These are phyloP conservation scores for Vaccinium corymbosum DNA, from an alignment of 148 eudicot genomes.

Conservation along the genomic window DNA sequence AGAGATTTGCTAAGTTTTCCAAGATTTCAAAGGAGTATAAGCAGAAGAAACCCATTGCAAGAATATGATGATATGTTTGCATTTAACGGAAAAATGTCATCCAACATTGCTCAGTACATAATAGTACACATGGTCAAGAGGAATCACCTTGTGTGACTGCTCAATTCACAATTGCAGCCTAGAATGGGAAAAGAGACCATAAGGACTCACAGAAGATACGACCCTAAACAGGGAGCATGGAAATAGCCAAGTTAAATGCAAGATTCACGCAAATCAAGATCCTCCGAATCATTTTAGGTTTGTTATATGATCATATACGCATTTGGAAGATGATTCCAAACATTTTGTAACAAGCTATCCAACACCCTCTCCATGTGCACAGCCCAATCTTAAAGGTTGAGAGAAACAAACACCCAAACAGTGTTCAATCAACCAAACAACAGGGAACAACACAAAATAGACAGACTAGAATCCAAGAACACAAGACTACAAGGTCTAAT, in stretches of 20 bases:
- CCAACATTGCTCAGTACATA: neutral
- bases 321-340: neutral
- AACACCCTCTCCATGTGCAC: neutral
- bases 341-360: neutral
- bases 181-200: neutral
- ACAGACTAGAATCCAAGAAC: slow-evolving; percentile 1
- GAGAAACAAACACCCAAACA: neutral
- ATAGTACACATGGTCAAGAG: neutral
- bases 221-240: neutral
- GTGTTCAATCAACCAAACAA: neutral
- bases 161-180: neutral
- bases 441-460: neutral
- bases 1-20: neutral
- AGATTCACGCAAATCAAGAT: neutral
- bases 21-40: neutral
- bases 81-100: neutral
- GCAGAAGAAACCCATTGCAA: neutral
- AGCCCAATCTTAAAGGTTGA: neutral
- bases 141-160: neutral
- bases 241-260: neutral
- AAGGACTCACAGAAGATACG: neutral
- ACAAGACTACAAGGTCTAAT: neutral
- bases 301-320: neutral
- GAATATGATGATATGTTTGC: neutral
- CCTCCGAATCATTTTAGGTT: neutral